Conservation (phyloP, 192 early-diverging fungal genomes). For the Mortierella hygrophila region DNA sequence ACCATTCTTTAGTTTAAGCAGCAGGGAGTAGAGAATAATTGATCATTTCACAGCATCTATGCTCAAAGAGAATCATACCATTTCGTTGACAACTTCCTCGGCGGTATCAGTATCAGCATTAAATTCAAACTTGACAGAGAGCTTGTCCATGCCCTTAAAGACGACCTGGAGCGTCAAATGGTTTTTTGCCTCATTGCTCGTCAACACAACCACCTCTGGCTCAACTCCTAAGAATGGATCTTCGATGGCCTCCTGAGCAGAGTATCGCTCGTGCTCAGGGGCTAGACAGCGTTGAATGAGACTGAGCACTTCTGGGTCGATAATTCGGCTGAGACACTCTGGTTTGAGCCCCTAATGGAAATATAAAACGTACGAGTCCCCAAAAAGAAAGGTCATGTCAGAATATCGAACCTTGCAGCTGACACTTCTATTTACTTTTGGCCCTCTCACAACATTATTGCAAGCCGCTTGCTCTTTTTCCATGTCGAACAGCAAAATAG, state of each 20-base stretch:
- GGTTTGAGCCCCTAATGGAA: conserved; percentile 74
- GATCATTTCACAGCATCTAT: neutral
- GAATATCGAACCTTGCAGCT: conserved; percentile 5
- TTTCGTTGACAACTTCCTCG: conserved; percentile 84
- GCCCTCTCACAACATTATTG: neutral
- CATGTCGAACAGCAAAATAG: neutral
- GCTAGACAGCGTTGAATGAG: conserved; percentile 77
- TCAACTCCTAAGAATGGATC: conserved; percentile 82
- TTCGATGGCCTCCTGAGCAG: conserved; percentile 78
- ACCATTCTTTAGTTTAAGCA: neutral
- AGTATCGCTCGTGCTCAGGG: conserved; percentile 73
- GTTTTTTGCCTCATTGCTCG: conserved; percentile 70
- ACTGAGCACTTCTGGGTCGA: conserved; percentile 73
- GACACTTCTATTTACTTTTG: neutral
- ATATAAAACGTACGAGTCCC: neutral
- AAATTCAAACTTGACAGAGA: conserved; percentile 89
- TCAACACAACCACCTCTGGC: conserved; percentile 78
- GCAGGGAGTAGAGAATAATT: neutral
- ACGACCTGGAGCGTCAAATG: conserved; percentile 80
- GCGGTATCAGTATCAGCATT: conserved; percentile 85
- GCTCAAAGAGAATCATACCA: conserved; percentile 62
- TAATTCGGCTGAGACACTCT: conserved; percentile 73
- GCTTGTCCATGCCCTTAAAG: conserved; percentile 81
- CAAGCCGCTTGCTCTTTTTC: neutral
- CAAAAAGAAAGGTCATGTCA: neutral